These are phyloP conservation scores for Eucalyptus tenuipes DNA, from an alignment of 345 rosid genomes.

Conservation along the genomic window DNA sequence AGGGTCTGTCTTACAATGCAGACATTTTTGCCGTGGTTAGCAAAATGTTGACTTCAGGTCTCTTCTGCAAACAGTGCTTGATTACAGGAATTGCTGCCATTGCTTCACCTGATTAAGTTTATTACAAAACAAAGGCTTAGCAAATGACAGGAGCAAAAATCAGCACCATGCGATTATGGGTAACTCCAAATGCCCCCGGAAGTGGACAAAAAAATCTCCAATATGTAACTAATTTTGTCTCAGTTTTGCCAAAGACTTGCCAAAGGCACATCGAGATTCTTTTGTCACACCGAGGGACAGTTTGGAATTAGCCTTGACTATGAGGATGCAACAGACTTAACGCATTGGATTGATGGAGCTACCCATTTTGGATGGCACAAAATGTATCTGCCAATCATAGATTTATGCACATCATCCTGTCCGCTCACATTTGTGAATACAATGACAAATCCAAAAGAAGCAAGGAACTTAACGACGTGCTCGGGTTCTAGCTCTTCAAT, in stretches of 20 bases:
- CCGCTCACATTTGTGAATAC: neutral
- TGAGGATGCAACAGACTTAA: neutral
- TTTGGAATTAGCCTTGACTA: neutral
- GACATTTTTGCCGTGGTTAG: constrained; percentile 70
- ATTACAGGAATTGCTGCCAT: constrained; percentile 91
- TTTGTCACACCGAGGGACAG: neutral
- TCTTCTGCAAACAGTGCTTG: constrained; percentile 25
- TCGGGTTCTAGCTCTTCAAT: neutral
- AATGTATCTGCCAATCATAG: neutral
- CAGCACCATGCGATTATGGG: neutral
- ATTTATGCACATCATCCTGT: neutral
- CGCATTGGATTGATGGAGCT: neutral
- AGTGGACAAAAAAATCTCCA: neutral
- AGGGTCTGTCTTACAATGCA: constrained; percentile 41
- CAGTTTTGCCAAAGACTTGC: neutral
- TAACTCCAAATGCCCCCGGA: neutral
- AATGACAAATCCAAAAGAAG: neutral
- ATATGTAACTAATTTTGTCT: neutral
- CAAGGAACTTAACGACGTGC: neutral
- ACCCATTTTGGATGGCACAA: neutral
- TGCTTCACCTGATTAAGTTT: constrained; percentile 56
- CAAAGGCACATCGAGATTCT: neutral
- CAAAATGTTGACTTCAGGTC: constrained; percentile 55
- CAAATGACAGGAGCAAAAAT: neutral
- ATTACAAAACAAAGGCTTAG: neutral